phyloP scores from a whole-genome alignment of 805 yeast species.

The Candida ficus region DNA sequence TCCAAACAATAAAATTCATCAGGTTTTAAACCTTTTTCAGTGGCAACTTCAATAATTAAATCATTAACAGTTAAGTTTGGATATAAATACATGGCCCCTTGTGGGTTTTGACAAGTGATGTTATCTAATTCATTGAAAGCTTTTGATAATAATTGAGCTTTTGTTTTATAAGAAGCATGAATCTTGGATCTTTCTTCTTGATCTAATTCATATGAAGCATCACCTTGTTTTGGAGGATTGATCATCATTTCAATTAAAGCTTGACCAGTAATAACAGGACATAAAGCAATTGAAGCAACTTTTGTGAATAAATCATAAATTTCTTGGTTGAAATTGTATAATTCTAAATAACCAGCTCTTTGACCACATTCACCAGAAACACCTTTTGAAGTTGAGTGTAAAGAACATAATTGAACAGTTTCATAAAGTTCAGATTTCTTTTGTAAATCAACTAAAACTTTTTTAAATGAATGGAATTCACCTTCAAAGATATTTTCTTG shows the following conservation, averaged over 20 bases:
- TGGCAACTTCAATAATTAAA: constrained; percentile 59
- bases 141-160: constrained; percentile 60
- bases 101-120: constrained; percentile 80
- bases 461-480: constrained; percentile 78
- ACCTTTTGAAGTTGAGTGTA: constrained; percentile 98
- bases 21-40: constrained; percentile 48
- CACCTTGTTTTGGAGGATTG: constrained; percentile 81
- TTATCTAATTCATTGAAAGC: constrained; percentile 79
- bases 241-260: constrained; percentile 90
- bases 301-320: constrained; percentile 71
- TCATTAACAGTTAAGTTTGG: constrained; percentile 69
- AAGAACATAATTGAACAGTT: constrained; percentile 81
- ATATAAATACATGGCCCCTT: constrained; percentile 97
- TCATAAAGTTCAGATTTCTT: constrained; percentile 50
- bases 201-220: constrained; percentile 66
- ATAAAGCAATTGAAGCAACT: constrained; percentile 83
- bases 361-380: constrained; percentile 99
- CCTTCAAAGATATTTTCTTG: constrained; percentile 88
- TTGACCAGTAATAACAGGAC: constrained; percentile 95
- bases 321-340: constrained; percentile 71
- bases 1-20: constrained; percentile 89
- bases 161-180: constrained; percentile 51
- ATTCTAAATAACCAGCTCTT: constrained; percentile 98
- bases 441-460: constrained; percentile 64
- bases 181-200: constrained; percentile 56